Evolutionary conservation across 176 grass and related monocot genomes (phyloP).

Genomic region (Eleusine indica): DNA sequence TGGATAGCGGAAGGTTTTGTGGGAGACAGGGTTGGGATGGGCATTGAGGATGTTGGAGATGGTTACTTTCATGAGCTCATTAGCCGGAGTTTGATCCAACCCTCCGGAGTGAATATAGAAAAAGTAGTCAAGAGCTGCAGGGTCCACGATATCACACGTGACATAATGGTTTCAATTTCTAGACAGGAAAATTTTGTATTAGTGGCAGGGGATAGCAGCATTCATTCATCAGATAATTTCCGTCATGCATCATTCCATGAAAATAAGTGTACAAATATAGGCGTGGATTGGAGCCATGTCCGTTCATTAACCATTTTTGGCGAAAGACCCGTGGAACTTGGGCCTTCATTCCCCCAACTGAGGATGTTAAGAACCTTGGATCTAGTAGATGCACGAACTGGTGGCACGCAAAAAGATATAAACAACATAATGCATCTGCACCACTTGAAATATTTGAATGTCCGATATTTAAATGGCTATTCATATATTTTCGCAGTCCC

Average conservation of each 20-base stretch:
- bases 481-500: background rate
- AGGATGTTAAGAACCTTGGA: constrained; percentile 36
- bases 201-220: background rate
- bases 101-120: background rate
- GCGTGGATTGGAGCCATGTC: background rate
- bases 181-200: background rate
- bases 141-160: constrained; percentile 34
- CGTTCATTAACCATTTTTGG: constrained; percentile 17
- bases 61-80: constrained; percentile 28
- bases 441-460: constrained; percentile 30
- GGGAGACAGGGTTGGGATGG: background rate
- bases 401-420: fast-evolving
- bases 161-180: constrained; percentile 13
- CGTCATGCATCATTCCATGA: background rate
- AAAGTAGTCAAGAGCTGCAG: background rate
- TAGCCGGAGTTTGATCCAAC: constrained; percentile 4
- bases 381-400: fast-evolving
- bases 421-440: background rate
- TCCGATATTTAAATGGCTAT: fast-evolving
- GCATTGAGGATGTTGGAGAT: background rate
- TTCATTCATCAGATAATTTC: background rate
- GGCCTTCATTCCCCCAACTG: background rate
- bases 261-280: background rate
- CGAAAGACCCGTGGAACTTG: background rate
- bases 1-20: constrained; percentile 36